phyloP scores from a whole-genome alignment of 345 rosid species.

The Corchorus capsularis region DNA sequence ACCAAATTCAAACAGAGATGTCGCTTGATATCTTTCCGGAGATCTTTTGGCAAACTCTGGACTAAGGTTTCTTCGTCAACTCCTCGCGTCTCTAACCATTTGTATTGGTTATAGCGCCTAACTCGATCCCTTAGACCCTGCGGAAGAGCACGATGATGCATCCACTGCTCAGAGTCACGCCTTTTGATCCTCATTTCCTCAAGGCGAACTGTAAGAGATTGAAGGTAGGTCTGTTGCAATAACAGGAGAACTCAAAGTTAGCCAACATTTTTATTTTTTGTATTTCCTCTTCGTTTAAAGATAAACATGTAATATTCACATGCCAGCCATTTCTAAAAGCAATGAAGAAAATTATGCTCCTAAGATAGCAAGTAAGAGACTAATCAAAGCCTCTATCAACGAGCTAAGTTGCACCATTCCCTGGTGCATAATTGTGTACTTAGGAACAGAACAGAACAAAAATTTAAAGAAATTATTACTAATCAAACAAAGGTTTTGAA shows the following conservation, averaged over 20 bases:
- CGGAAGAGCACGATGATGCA: conserved; percentile 83
- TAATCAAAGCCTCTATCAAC: too few species aligned
- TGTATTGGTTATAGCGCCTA: conserved; percentile 72
- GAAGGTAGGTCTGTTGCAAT: conserved; percentile 70
- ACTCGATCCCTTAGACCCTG: conserved; percentile 66
- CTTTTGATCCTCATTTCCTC: too few species aligned
- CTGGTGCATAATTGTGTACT: neutral
- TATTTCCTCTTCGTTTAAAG: neutral
- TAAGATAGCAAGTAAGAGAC: too few species aligned
- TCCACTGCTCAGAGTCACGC: too few species aligned
- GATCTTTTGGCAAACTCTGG: too few species aligned
- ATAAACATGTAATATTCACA: neutral
- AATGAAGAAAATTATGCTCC: too few species aligned
- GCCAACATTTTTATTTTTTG: neutral
- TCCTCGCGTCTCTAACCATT: conserved; percentile 80
- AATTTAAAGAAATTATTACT: neutral
- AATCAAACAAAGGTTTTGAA: neutral
- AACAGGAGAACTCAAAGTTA: conserved; percentile 7
- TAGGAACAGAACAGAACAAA: neutral
- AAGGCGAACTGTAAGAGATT: too few species aligned
- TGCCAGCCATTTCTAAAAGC: too few species aligned
- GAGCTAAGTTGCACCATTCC: neutral
- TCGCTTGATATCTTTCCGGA: too few species aligned
- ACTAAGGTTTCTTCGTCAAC: conserved; percentile 66
- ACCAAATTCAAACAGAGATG: conserved; percentile 63